A percentile compares a stretch with the other conserved stretches of the same genome.
Evolutionary conservation across 2,329 filamentous ascomycete species (phyloP).

Genomic region (Botryosphaeria dothidea): DNA sequence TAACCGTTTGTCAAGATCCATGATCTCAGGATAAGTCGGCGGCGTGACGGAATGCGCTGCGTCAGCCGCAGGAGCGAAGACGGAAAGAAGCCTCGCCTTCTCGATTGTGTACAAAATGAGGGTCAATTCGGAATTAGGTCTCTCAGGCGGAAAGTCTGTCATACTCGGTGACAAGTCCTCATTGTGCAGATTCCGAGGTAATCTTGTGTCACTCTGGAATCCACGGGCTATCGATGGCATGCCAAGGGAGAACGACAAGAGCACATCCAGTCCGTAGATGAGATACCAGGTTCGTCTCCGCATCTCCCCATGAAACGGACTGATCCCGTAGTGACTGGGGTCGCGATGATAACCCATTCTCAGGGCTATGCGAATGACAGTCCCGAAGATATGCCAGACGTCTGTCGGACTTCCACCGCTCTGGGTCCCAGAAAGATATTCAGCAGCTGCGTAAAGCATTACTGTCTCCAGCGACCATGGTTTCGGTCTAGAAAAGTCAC

Average conservation of each 20-base stretch:
- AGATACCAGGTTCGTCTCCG: slow-evolving; percentile 46
- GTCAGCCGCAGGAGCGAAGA: slow-evolving; percentile 33
- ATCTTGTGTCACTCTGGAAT: slow-evolving; percentile 43
- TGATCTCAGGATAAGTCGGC: slow-evolving; percentile 39
- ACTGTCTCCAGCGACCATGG: slow-evolving; percentile 30
- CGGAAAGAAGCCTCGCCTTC: slow-evolving; percentile 19
- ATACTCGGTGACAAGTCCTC: slow-evolving; percentile 42
- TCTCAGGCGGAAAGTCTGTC: slow-evolving; percentile 34
- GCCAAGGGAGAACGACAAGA: slow-evolving; percentile 51
- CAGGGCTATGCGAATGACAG: slow-evolving; percentile 41
- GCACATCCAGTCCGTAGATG: slow-evolving; percentile 46
- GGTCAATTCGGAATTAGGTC: slow-evolving; percentile 21
- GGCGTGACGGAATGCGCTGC: slow-evolving; percentile 38
- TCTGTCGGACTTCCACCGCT: slow-evolving; percentile 32
- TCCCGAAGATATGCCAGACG: slow-evolving; percentile 45
- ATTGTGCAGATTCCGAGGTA: slow-evolving; percentile 48
- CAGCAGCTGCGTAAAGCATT: slow-evolving; percentile 20
- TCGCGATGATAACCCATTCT: slow-evolving; percentile 51
- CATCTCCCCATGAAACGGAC: slow-evolving; percentile 48
- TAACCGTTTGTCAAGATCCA: slow-evolving; percentile 39
- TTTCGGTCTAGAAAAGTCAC: slow-evolving; percentile 34
- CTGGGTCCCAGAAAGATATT: slow-evolving; percentile 31
- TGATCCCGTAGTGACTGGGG: slow-evolving; percentile 44
- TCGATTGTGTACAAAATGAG: slow-evolving; percentile 16
- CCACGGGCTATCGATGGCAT: slow-evolving; percentile 51